Base-by-base conservation (phyloP, 495 filamentous ascomycete species). In the Penicillium waksmanii region DNA sequence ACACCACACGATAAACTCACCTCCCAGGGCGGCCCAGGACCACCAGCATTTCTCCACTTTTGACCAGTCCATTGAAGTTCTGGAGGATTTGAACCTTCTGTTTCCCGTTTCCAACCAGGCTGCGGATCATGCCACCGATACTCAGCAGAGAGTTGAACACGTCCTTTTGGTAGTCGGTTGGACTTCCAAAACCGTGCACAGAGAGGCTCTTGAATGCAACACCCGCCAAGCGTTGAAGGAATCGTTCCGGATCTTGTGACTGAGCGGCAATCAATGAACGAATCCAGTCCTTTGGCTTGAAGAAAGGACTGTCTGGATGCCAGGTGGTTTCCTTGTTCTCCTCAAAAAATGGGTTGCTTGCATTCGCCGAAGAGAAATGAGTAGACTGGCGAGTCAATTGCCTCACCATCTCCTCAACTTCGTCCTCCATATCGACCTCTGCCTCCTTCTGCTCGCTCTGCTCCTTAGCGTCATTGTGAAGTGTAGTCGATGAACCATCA, bases 91-190 rank as follows among this genome's bases (percentile, higher is more conserved):
- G 54, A 35, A 56, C 43, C 11, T 56, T 49, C 10, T 56, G 42
- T 9, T 49, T 49, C 23, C 72, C 70, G 49, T 63, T 60, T 31
- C 76, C 76, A 50, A 70, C 52, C 8, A 76, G 5, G 51, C 59
- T 62, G 53, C 69, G 70, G 4, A 77, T 64, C 2, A 80, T 44
- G 3, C 77, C 73, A 21, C 71, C 71, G 7, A 67, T 63, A 51
- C 81, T 77, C 40, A 88, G 71, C 73, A 81, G 80, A 44, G 83
- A 65, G 63, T 89, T 89, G 53, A 76, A 66, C 49, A 88, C 82
- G 65, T 86, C 82, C 71, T 89, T 90, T 68, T 91, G 88, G 63
- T 86, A 91, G 66, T 90, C 87, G 15, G 87, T 87, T 10, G 84
- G 70, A 43, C 78, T 80, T 27, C 87, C 88, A 66, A 85, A 90